These are phyloP conservation scores for Mycena filopes DNA, from an alignment of 768 basidiomycete genomes.

Conservation along the genomic window DNA sequence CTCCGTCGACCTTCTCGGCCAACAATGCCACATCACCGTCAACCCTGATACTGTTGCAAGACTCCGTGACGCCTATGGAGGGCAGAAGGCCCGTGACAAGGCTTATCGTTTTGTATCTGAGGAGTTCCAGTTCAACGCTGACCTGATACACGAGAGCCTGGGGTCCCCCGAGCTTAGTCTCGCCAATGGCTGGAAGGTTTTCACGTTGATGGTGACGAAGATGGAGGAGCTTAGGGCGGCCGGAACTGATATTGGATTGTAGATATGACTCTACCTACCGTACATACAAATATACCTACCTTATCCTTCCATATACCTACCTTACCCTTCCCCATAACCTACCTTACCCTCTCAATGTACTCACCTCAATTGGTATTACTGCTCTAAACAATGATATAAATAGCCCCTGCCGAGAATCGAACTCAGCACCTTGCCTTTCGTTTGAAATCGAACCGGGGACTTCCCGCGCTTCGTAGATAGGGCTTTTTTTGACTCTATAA, in stretches of 20 bases:
- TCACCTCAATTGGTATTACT: background rate
- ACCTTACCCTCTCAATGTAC: no score
- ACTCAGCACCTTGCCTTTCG: background rate
- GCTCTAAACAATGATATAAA: background rate
- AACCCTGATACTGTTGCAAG: background rate
- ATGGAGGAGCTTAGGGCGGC: background rate
- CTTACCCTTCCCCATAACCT: no score
- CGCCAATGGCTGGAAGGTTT: background rate
- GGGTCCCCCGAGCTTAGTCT: background rate
- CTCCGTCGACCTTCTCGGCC: background rate
- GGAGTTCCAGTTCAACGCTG: slow-evolving; percentile 9
- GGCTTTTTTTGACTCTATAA: no score
- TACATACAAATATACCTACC: background rate
- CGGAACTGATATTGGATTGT: background rate
- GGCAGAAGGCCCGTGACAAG: no score
- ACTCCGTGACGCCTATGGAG: no score
- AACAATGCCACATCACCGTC: background rate
- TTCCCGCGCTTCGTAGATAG: slow-evolving; percentile 9
- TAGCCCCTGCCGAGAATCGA: background rate
- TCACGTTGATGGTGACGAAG: background rate
- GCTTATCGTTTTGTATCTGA: background rate
- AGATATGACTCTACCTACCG: background rate
- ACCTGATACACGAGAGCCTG: background rate
- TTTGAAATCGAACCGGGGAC: slow-evolving; percentile 8
- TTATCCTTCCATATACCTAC: background rate